Evolutionary conservation across 306 rosid genomes (phyloP).

Genomic region (Cucumis cinereus): DNA sequence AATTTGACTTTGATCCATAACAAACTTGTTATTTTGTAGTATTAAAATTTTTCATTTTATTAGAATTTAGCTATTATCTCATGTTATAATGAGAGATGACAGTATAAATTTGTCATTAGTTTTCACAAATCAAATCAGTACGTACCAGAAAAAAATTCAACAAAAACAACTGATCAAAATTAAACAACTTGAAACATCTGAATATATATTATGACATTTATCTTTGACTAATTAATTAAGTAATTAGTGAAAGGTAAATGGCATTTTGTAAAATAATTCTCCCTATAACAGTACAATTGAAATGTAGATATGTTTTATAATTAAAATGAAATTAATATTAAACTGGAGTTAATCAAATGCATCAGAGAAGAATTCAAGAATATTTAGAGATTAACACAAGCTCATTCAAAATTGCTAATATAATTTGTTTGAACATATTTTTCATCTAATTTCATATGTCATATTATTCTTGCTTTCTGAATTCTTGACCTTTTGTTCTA

Average conservation of each 20-base stretch:
- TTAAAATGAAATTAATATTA: neutral
- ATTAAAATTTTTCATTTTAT: neutral
- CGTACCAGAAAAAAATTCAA: neutral
- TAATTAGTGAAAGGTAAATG: neutral
- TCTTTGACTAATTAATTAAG: no score
- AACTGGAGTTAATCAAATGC: neutral
- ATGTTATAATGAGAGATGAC: neutral
- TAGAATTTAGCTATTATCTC: neutral
- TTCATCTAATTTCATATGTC: neutral
- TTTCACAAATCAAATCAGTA: neutral
- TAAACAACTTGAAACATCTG: no score
- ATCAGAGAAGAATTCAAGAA: neutral
- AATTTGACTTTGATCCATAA: neutral
- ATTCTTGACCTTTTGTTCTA: neutral
- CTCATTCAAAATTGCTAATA: neutral
- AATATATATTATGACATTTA: no score
- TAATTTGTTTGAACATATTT: neutral
- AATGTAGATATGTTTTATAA: neutral
- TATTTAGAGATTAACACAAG: neutral
- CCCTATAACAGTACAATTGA: neutral
- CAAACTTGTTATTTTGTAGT: no score
- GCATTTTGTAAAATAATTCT: neutral
- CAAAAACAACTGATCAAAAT: neutral
- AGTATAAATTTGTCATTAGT: neutral
- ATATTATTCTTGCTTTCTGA: neutral